These are phyloP conservation scores for Lipomyces chichibuensis DNA, from an alignment of 805 yeast species.

Conservation along the genomic window DNA sequence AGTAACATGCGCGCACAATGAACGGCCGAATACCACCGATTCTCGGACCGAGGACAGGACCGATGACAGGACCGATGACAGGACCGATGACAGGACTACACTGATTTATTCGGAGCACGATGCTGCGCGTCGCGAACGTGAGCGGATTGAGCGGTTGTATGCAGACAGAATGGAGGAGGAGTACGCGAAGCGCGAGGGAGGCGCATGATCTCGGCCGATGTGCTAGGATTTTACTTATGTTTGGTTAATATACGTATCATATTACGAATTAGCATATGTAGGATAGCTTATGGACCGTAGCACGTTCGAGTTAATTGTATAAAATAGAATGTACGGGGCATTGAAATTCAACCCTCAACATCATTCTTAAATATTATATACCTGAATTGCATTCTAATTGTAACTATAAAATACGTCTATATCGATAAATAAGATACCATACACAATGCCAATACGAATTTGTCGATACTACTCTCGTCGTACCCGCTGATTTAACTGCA, in stretches of 20 bases:
- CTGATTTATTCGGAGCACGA: neutral
- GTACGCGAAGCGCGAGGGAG: conserved; percentile 49
- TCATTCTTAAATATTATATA: no score
- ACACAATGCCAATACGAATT: no score
- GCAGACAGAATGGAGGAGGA: conserved; percentile 49
- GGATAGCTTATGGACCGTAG: no score
- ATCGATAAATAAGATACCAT: no score
- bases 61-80: neutral
- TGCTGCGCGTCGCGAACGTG: neutral
- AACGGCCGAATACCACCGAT: neutral
- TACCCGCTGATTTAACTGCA: no score
- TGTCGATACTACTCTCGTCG: no score
- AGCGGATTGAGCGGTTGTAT: conserved; percentile 35
- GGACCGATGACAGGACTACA: neutral
- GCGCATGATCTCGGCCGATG: conserved; percentile 33
- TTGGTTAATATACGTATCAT: neutral
- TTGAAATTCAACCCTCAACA: no score
- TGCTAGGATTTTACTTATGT: neutral
- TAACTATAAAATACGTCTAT: no score
- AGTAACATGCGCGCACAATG: neutral
- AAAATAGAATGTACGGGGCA: no score
- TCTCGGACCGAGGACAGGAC: neutral
- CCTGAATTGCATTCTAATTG: no score
- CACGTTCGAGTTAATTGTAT: no score
- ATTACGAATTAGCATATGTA: neutral